These are phyloP conservation scores for Cercospora sojina DNA, from an alignment of 2,329 filamentous ascomycete species.

Conservation along the genomic window DNA sequence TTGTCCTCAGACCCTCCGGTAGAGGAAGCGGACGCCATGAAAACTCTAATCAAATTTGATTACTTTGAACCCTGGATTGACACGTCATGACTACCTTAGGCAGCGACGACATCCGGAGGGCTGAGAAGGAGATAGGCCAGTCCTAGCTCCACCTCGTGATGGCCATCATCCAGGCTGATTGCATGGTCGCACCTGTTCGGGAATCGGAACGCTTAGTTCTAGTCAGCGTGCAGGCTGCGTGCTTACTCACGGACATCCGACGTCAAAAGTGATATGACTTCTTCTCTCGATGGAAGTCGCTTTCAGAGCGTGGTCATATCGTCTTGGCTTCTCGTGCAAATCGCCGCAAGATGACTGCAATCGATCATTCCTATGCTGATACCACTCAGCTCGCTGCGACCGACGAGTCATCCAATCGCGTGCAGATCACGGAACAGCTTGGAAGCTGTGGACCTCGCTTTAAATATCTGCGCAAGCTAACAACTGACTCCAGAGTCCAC, in stretches of 20 bases:
- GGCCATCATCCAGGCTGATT: background rate
- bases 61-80: too few species aligned
- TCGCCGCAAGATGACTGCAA: background rate
- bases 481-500: background rate
- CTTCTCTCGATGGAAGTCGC: background rate
- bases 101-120: too few species aligned
- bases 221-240: too few species aligned
- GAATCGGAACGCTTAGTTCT: background rate
- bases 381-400: background rate
- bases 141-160: too few species aligned
- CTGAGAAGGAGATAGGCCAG: too few species aligned
- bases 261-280: background rate
- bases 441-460: background rate
- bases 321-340: background rate
- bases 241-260: background rate
- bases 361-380: background rate
- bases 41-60: too few species aligned
- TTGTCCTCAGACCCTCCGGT: too few species aligned
- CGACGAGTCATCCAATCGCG: background rate
- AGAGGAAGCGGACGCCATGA: too few species aligned
- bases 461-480: background rate
- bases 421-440: constrained; percentile 1
- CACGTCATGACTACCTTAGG: too few species aligned
- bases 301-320: background rate
- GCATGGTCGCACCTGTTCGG: background rate